Percentiles rank a stretch among this genome's conserved stretches.
Evolutionary conservation across 2,329 filamentous ascomycete genomes (phyloP).

Genomic region (Diaporthe helianthi): DNA sequence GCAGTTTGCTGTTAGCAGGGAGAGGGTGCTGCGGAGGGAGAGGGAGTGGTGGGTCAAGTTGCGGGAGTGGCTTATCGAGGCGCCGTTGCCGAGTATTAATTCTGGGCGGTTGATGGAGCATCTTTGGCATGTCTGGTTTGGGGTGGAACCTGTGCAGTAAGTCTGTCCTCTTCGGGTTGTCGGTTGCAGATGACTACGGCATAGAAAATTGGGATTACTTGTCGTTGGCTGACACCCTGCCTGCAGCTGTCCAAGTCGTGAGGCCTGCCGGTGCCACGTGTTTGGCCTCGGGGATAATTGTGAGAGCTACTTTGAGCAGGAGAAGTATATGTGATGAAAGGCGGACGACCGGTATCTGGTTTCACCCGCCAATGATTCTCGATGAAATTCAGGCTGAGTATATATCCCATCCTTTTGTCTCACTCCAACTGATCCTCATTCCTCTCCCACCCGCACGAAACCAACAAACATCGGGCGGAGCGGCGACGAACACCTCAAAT

Average conservation of each 20-base stretch:
- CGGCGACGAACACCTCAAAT: neutral
- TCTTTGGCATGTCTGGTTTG: slow-evolving; percentile 57
- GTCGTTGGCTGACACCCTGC: neutral
- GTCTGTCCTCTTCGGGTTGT: neutral
- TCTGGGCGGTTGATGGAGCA: slow-evolving; percentile 60
- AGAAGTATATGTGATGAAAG: slow-evolving; percentile 16
- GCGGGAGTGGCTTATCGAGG: slow-evolving; percentile 56
- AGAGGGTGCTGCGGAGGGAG: slow-evolving; percentile 49
- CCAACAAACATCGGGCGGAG: neutral
- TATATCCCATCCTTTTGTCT: neutral
- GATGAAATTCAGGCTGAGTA: neutral
- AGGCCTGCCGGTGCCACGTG: slow-evolving; percentile 37
- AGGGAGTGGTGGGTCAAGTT: slow-evolving; percentile 53
- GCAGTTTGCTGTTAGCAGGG: slow-evolving; percentile 59
- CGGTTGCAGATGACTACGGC: neutral
- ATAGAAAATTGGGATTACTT: neutral
- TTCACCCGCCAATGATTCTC: neutral
- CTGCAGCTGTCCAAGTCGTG: slow-evolving; percentile 36
- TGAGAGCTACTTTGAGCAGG: slow-evolving; percentile 34
- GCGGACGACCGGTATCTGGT: neutral
- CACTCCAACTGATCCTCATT: no score
- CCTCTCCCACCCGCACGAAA: no score
- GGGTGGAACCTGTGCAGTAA: slow-evolving; percentile 36
- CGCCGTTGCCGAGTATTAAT: slow-evolving; percentile 49
- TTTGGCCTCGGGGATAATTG: slow-evolving; percentile 37